A percentile compares a stretch with the other conserved stretches of the same genome.
Evolutionary conservation across 257 asterid species (phyloP).

Genomic region (Lycium barbarum): DNA sequence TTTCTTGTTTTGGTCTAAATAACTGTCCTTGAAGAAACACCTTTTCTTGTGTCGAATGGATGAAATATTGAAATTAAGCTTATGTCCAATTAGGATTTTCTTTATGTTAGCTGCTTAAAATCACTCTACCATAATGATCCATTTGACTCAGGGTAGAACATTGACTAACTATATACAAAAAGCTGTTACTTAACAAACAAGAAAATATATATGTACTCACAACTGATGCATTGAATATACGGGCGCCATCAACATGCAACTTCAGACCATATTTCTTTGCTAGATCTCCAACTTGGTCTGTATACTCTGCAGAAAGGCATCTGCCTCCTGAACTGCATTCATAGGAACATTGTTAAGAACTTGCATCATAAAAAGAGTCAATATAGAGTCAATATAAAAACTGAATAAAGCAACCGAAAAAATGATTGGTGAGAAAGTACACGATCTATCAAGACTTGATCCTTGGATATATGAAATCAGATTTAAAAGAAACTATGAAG

Average conservation of each 20-base stretch:
- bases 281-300: slow-evolving; percentile 85
- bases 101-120: background rate
- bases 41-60: too few species aligned
- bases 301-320: slow-evolving; percentile 82
- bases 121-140: too few species aligned
- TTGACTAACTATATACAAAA: background rate
- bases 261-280: slow-evolving; percentile 86
- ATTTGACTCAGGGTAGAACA: too few species aligned
- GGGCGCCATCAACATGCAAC: slow-evolving; percentile 97
- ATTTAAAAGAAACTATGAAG: too few species aligned
- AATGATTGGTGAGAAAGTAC: too few species aligned
- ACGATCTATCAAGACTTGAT: too few species aligned
- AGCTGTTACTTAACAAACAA: background rate
- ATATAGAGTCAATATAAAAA: background rate
- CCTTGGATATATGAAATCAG: too few species aligned
- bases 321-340: slow-evolving; percentile 94
- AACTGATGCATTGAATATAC: slow-evolving; percentile 85
- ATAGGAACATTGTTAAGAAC: background rate
- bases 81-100: background rate
- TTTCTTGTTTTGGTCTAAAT: too few species aligned
- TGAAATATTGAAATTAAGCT: too few species aligned
- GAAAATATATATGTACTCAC: slow-evolving; percentile 60
- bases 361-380: slow-evolving; percentile 8
- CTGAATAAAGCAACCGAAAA: background rate
- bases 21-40: too few species aligned